Percentiles rank a stretch among this genome's conserved stretches.
phyloP scores from a whole-genome alignment of 345 rosid species.

The Populus euphratica region DNA sequence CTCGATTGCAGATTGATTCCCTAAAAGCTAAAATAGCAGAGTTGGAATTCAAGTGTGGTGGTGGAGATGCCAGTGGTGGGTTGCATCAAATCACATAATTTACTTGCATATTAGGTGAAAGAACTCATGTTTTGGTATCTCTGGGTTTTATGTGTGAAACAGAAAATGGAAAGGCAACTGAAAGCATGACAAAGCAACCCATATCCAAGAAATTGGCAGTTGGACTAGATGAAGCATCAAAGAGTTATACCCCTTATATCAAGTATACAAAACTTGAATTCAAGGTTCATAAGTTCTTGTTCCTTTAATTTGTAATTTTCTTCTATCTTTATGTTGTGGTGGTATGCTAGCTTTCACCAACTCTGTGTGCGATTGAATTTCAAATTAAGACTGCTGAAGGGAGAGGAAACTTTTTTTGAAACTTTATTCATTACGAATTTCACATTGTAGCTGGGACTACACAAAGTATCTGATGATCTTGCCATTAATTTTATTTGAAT shows the following conservation, averaged over 20 bases:
- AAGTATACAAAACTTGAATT: constrained; percentile 90
- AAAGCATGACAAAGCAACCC: constrained; percentile 22
- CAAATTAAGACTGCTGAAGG: neutral
- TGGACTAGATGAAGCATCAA: constrained; percentile 31
- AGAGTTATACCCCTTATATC: constrained; percentile 70
- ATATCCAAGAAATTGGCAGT: constrained; percentile 27
- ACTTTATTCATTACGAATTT: neutral
- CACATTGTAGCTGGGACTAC: neutral
- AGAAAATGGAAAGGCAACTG: constrained; percentile 39
- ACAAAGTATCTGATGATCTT: neutral
- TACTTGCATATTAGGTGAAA: constrained; percentile 3
- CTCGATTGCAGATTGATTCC: constrained; percentile 51
- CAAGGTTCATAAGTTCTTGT: constrained; percentile 41
- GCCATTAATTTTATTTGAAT: constrained; percentile 11
- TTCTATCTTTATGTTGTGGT: neutral
- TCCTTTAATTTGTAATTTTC: neutral
- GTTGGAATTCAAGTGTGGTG: constrained; percentile 43
- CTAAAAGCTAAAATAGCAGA: constrained; percentile 65
- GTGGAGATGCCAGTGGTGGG: constrained; percentile 23
- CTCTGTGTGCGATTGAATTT: neutral
- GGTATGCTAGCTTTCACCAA: neutral
- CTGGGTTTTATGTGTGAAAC: constrained; percentile 24
- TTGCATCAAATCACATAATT: constrained; percentile 17
- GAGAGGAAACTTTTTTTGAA: neutral
- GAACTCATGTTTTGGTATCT: neutral